phyloP scores from a whole-genome alignment of 495 filamentous ascomycete species.

The Penicillium bialowiezense region DNA sequence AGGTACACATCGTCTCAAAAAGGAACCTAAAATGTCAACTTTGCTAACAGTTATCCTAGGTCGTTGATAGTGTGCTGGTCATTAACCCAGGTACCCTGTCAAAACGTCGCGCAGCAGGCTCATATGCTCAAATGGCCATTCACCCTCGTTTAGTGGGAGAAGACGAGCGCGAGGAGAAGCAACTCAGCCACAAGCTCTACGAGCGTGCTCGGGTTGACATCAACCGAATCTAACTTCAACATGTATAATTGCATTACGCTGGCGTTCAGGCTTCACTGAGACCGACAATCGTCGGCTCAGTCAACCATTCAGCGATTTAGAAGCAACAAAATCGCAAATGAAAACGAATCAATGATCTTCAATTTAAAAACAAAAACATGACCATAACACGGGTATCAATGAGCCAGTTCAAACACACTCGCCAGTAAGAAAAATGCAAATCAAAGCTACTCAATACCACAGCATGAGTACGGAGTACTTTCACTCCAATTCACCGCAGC shows the following conservation, averaged over 20 bases:
- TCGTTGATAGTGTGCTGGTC: conserved; percentile 78
- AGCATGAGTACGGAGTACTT: background rate
- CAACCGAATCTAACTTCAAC: conserved; percentile 58
- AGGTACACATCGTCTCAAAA: conserved; percentile 46
- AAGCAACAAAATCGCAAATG: background rate
- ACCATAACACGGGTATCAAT: conserved; percentile 14
- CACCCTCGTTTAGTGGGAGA: conserved; percentile 58
- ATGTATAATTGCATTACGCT: conserved; percentile 22
- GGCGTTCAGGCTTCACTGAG: conserved; percentile 16
- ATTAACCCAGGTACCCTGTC: conserved; percentile 88
- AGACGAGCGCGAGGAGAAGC: conserved; percentile 55
- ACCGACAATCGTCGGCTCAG: background rate
- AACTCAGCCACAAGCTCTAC: conserved; percentile 71
- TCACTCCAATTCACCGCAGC: conserved; percentile 27
- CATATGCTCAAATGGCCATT: conserved; percentile 73
- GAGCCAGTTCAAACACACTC: background rate
- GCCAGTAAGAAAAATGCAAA: conserved; percentile 1
- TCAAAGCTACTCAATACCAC: background rate
- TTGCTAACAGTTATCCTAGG: conserved; percentile 40
- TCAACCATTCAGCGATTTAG: conserved; percentile 1
- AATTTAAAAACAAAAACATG: background rate
- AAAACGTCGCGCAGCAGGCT: conserved; percentile 74
- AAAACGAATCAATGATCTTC: conserved; percentile 25
- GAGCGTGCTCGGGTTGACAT: conserved; percentile 84
- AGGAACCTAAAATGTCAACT: background rate